Conservation (phyloP, 192 early-diverging fungal genomes). For the Coemansia sp. region DNA sequence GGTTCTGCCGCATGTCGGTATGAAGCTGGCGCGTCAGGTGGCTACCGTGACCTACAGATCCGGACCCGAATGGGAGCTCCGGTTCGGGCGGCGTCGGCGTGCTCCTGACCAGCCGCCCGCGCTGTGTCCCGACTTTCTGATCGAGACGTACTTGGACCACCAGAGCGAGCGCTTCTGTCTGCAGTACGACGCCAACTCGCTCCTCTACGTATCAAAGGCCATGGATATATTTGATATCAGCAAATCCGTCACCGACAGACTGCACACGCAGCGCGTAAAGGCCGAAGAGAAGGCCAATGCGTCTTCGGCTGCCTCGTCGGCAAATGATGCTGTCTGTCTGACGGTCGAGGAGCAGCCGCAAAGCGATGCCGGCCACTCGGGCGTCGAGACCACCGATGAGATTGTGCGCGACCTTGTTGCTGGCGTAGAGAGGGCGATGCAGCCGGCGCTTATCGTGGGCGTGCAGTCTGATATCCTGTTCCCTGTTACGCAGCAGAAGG, state of each 20-base stretch:
- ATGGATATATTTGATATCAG: slow-evolving; percentile 99
- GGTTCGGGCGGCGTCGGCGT: slow-evolving; percentile 85
- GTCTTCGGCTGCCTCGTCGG: background rate
- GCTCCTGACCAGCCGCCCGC: slow-evolving; percentile 73
- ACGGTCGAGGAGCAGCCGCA: slow-evolving; percentile 22
- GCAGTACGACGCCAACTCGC: slow-evolving; percentile 92
- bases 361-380: slow-evolving; percentile 17
- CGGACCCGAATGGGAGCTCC: slow-evolving; percentile 96
- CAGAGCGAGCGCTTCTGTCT: slow-evolving; percentile 93
- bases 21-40: slow-evolving; percentile 94
- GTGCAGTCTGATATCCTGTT: slow-evolving; percentile 96
- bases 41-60: slow-evolving; percentile 94
- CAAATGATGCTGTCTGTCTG: slow-evolving; percentile 25
- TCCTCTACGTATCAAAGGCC: slow-evolving; percentile 92
- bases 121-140: slow-evolving; percentile 89
- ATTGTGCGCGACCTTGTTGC: slow-evolving; percentile 62
- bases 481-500: slow-evolving; percentile 92
- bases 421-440: slow-evolving; percentile 61
- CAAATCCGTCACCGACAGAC: slow-evolving; percentile 47
- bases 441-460: slow-evolving; percentile 88
- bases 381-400: slow-evolving; percentile 37
- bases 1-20: slow-evolving; percentile 85
- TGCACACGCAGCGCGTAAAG: slow-evolving; percentile 42
- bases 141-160: slow-evolving; percentile 96
- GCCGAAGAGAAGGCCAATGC: slow-evolving; percentile 31